Base-by-base conservation (phyloP, 2,329 filamentous ascomycete genomes). In the Penicillium paneum region DNA sequence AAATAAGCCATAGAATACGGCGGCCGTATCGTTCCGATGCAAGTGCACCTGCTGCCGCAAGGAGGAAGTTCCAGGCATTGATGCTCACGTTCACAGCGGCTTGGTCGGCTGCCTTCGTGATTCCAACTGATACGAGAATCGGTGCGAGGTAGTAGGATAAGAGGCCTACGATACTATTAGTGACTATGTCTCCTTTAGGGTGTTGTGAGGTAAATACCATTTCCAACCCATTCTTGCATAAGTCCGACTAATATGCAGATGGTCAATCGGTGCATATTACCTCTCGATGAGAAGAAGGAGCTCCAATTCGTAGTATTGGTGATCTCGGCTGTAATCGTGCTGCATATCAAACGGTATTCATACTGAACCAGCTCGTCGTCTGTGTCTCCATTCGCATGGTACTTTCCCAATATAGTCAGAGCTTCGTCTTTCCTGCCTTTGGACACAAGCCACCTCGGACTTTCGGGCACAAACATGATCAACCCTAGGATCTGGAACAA, bases 361-460 rank as follows among this genome's bases (percentile, higher is more conserved):
- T 59, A 52, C 41, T 55, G 54, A 13, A 65, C 64, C 38, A 66
- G 13, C 8, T 56, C 58, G 11, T 64, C 64, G 3, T 73, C 58
- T 2, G 55, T 55, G 29, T 73, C 71, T 1, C 76, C 74, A 58
- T 83, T 77, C 1, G 83, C 84, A 46, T 86, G 85, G 63, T 83
- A 83, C 53, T 80, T 80, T 4, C 79, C 76, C 55, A 89, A 75
- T 1, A 82, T 78, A 6, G 75, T 70, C 17, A 80, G 72, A 1
- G 82, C 83, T 59, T 85, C 76, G 26, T 85, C 81, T 15, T 79
- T 75, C 15, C 80, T 78, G 56, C 82, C 79, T 51, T 83, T 79
- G 39, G 80, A 79, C 49, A 84, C 81, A n/a, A 86, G 75, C 83
- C 83, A 86, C 45, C 84, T 72, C 1, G 84, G 84, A 1, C 81